Evolutionary conservation across 2,329 filamentous ascomycete genomes (phyloP), one percentile per base, ranked within the genome.

Genomic region (Aspergillus texensis): DNA sequence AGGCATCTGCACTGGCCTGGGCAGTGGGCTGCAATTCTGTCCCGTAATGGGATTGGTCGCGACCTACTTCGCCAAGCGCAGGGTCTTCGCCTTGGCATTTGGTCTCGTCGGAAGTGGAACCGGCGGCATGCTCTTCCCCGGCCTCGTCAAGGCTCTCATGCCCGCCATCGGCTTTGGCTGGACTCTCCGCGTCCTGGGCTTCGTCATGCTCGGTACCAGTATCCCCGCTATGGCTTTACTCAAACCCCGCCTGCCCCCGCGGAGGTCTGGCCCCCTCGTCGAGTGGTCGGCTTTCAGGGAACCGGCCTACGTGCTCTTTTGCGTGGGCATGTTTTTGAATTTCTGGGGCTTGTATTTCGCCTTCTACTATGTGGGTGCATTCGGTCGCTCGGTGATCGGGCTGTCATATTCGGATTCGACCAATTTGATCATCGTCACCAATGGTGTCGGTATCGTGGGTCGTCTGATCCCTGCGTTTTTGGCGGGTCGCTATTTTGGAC

Each of bases 401-500:
- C 83, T 83, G 2, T 82, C 88, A 61, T 82, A 81, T 28, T 76
- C 34, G 24, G 48, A 54, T 4, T n/a, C 21, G n/a, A 48, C 36
- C 16, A 54, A 57, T 16, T 14, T 89, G 1, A 79, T 89, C 1
- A 78, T 89, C 53, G 81, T 88, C 32, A 80, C 84, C 21, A 88
- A 88, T 65, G 85, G 80, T 8, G 75, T 86, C n/a, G 86, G 86
- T 2, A 79, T 88, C 9, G 75, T 85, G 1, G 80, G 82, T 16
- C 85, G 87, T 1, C 72, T 86, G 1, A 66, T 87, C 1, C 81
- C 83, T 0, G 84, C 83, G 16, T 82, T 80, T 65, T 68, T 88
- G 14, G 85, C 86, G 0, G 85, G 88, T 71, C 79, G 75, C 12
- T 77, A 70, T 63, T 73, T 85, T 4, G 87, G 88, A 0, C 81